phyloP scores from a whole-genome alignment of 108 stramenopile species.

The Nitzschia putrida region DNA sequence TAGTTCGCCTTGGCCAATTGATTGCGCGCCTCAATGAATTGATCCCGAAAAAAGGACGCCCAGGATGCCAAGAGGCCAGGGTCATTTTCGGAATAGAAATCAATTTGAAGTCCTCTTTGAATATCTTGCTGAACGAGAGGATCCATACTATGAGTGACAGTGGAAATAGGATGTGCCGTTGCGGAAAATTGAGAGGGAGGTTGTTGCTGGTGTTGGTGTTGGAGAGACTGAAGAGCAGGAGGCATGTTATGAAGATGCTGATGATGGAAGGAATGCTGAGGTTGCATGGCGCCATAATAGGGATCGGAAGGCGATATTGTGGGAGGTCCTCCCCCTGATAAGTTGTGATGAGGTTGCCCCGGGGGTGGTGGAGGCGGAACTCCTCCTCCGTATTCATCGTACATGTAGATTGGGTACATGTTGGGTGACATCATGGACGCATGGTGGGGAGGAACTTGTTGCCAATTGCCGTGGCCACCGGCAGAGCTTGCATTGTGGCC shows the following conservation, averaged over 20 bases:
- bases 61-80: constrained; percentile 8
- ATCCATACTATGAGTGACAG: background rate
- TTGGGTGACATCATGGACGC: background rate
- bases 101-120: constrained; percentile 10
- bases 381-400: background rate
- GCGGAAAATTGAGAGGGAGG: background rate
- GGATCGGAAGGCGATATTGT: no score
- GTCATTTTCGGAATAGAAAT: constrained; percentile 10
- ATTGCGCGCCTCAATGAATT: constrained; percentile 13
- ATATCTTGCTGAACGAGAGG: constrained; percentile 14
- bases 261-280: background rate
- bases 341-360: background rate
- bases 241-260: background rate
- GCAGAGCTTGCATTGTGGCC: no score
- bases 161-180: no score
- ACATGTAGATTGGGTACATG: background rate
- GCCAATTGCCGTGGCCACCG: background rate
- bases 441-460: background rate
- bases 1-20: constrained; percentile 12
- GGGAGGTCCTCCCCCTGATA: no score
- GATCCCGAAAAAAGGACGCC: constrained; percentile 20
- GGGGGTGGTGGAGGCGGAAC: background rate
- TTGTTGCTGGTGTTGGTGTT: background rate
- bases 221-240: background rate
- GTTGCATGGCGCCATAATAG: no score